Evolutionary conservation across 495 filamentous ascomycete genomes (phyloP), one percentile per base, ranked within the genome.

Genomic region (Tetracladium setigerum): DNA sequence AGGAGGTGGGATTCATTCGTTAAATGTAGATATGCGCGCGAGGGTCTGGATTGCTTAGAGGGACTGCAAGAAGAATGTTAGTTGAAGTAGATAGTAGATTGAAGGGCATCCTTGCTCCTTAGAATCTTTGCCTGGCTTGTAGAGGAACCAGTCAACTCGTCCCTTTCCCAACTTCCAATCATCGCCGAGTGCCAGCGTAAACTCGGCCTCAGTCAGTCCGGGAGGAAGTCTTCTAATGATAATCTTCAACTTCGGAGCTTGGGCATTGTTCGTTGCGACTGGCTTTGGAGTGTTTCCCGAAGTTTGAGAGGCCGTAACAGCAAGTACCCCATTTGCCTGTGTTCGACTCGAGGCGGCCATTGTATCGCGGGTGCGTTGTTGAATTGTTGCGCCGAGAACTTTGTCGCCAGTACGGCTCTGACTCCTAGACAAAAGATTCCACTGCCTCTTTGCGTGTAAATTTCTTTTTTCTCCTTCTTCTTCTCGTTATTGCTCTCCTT

Each of bases 201-300:
- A 89, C 54, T 98, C 92, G 0, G 70, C 64, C 54, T 87, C 81
- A 2, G 84, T 95, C 52, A 97, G 69, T 1, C 84, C 84, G 6
- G 92, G 94, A 3, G 92, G 87, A 10, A 98, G 75, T 44, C 90
- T 76, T 48, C 92, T 79, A 14, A 95, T 66, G n/a, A 92, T 67
- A 8, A 95, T 72, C 69, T 95, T 98, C 53, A 94, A 74, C 35
- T 85, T 82, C 27, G 79, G 75, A 19, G 70, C 63, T 9, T 78
- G 62, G 5, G 76, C 66, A 55, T 82, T 89, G n/a, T 68, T 65
- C 46, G 72, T 64, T 36, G 61, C 33, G 22, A 7, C 22, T 1
- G 68, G 52, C 37, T 70, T 73, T 37, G 74, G 50, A 41, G 74
- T 64, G 52, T 84, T 84, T 48, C 80, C 57, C 15, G 58, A 35